Percentiles rank a stretch among this genome's conserved stretches.
phyloP scores from a whole-genome alignment of 176 grass and related monocot species.

The Luzula sylvatica region DNA sequence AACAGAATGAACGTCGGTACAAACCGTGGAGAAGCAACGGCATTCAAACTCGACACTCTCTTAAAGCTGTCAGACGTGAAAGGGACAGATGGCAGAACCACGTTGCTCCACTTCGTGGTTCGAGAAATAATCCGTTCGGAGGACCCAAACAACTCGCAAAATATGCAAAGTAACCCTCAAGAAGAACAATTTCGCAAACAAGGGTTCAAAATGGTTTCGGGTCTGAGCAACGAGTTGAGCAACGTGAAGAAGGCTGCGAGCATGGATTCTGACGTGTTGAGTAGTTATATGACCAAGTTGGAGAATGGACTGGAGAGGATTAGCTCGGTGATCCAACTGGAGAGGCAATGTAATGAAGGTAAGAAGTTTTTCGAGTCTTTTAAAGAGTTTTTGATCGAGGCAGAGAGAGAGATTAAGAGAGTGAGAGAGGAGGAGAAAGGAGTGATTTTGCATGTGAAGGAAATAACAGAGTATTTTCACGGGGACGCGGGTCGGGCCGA shows the following conservation, averaged over 20 bases:
- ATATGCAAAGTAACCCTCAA: slow-evolving; percentile 29
- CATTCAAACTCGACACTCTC: slow-evolving; percentile 97
- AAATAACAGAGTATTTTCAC: slow-evolving; percentile 90
- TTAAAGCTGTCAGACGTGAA: slow-evolving; percentile 95
- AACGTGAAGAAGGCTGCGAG: slow-evolving; percentile 82
- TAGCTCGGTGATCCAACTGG: slow-evolving; percentile 62
- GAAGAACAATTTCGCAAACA: slow-evolving; percentile 81
- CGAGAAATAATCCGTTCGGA: slow-evolving; percentile 93
- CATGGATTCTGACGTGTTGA: slow-evolving; percentile 93
- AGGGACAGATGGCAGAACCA: slow-evolving; percentile 88
- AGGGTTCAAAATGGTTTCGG: slow-evolving; percentile 74
- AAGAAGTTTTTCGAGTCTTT: slow-evolving; percentile 70
- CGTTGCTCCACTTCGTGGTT: slow-evolving; percentile 91
- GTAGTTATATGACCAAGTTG: slow-evolving; percentile 74
- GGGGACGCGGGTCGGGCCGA: slow-evolving; percentile 64
- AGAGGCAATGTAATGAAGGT: slow-evolving; percentile 56
- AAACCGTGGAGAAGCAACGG: slow-evolving; percentile 75
- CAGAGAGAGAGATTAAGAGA: slow-evolving; percentile 53
- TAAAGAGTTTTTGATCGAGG: slow-evolving; percentile 63
- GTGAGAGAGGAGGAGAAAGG: slow-evolving; percentile 63
- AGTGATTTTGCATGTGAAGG: slow-evolving; percentile 55
- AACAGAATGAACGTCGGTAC: slow-evolving; percentile 99
- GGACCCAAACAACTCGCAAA: slow-evolving; percentile 35
- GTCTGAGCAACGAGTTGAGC: slow-evolving; percentile 71
- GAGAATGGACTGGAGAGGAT: slow-evolving; percentile 70